Percentiles rank a stretch among this genome's conserved stretches.
phyloP scores from a whole-genome alignment of 177 flowering plant genomes.

The Vitis hybrid region DNA sequence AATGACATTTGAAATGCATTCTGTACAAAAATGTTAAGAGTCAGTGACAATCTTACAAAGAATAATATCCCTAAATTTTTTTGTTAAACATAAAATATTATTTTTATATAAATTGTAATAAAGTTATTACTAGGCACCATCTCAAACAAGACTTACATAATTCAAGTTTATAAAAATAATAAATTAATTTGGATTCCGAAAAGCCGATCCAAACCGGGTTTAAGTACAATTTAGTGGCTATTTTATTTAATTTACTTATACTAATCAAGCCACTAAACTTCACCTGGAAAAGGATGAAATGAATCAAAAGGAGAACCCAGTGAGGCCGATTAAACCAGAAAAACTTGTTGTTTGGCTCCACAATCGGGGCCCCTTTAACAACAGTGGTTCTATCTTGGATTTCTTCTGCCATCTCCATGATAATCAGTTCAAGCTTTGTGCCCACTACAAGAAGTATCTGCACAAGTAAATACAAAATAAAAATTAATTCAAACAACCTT shows the following conservation, averaged over 20 bases:
- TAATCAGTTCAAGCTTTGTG: conserved; percentile 57
- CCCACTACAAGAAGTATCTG: conserved; percentile 67
- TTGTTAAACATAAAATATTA: too few relatives aligned
- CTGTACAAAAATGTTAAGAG: conserved; percentile 25
- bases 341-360: conserved; percentile 53
- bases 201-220: too few relatives aligned
- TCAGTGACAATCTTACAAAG: too few relatives aligned
- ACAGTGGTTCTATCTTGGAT: conserved; percentile 48
- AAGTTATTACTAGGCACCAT: too few relatives aligned
- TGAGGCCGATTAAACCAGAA: conserved; percentile 69
- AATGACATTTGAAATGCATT: conserved; percentile 76
- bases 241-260: too few relatives aligned
- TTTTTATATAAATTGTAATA: too few relatives aligned
- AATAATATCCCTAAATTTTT: rapidly evolving
- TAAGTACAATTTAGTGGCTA: too few relatives aligned
- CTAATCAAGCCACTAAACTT: neutral
- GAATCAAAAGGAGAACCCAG: conserved; percentile 53
- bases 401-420: conserved; percentile 69
- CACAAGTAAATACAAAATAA: neutral
- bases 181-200: too few relatives aligned
- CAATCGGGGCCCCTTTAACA: conserved; percentile 63
- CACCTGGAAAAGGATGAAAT: conserved; percentile 61
- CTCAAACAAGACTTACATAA: too few relatives aligned
- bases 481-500: too few relatives aligned
- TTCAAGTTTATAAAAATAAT: too few relatives aligned